phyloP scores from a whole-genome alignment of 495 filamentous ascomycete species.

The Mytilinidion resinicola region DNA sequence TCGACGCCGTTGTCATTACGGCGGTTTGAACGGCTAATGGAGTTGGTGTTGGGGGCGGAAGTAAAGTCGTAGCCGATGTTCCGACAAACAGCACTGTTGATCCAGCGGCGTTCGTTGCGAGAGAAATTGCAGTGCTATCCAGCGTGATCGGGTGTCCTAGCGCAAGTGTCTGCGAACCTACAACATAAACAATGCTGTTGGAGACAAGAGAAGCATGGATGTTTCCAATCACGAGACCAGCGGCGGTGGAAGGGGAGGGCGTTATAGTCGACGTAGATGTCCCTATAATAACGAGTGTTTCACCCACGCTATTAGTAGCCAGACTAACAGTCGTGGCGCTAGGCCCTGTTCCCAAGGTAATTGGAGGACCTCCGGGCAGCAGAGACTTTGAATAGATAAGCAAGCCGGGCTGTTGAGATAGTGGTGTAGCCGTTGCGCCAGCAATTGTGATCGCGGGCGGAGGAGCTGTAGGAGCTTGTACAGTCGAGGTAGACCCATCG shows the following conservation, averaged over 20 bases:
- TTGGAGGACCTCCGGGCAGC: slow-evolving; percentile 6
- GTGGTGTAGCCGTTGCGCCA: not conserved
- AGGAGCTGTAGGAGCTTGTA: not conserved
- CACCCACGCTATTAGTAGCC: slow-evolving; percentile 5
- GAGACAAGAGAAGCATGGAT: slow-evolving; percentile 5
- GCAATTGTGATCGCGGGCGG: not conserved
- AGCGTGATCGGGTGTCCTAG: slow-evolving; percentile 16
- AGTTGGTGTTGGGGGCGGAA: not conserved
- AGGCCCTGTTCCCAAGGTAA: slow-evolving; percentile 8
- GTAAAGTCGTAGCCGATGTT: slow-evolving; percentile 1
- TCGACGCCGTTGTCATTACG: slow-evolving; percentile 1
- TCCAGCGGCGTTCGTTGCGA: slow-evolving; percentile 12
- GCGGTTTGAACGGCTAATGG: not conserved
- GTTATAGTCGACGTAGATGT: not conserved
- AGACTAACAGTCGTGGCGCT: not conserved
- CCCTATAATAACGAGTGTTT: slow-evolving; percentile 7
- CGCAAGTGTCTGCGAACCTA: slow-evolving; percentile 8
- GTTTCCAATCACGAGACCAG: slow-evolving; percentile 8
- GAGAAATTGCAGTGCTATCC: not conserved
- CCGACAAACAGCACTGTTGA: slow-evolving; percentile 10
- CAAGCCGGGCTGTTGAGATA: not conserved
- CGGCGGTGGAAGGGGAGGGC: not conserved
- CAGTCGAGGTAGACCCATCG: slow-evolving; percentile 3
- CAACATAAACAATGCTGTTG: not conserved
- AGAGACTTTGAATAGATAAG: slow-evolving; percentile 7